These are phyloP conservation scores for Nevesoporus exiguus DNA, from an alignment of 768 basidiomycete genomes.

Conservation along the genomic window DNA sequence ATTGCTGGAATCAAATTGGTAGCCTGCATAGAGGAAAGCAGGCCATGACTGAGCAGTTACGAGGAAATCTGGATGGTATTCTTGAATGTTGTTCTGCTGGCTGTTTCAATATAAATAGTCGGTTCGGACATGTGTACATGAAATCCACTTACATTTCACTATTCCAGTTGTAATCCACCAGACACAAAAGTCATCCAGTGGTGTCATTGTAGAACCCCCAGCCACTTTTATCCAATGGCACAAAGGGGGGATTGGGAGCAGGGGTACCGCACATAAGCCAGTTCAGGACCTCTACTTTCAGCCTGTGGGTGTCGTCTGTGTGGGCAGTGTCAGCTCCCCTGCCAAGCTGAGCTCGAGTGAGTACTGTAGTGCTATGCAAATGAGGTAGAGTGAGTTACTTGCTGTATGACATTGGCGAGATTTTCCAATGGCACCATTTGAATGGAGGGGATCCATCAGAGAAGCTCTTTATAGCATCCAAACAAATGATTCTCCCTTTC, in stretches of 20 bases:
- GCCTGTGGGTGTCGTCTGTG: not conserved
- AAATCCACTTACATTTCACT: not conserved
- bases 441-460: too few species aligned
- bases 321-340: not conserved
- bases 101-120: not conserved
- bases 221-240: not conserved
- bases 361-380: too few species aligned
- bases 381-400: too few species aligned
- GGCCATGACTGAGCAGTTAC: not conserved
- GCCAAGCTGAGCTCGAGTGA: too few species aligned
- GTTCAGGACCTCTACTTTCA: not conserved
- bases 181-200: not conserved
- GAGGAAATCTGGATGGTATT: not conserved
- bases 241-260: not conserved
- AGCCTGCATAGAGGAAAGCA: not conserved
- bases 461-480: too few species aligned
- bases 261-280: not conserved
- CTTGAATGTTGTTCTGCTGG: not conserved
- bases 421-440: too few species aligned
- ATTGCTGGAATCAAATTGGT: not conserved
- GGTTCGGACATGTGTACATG: not conserved
- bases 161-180: not conserved
- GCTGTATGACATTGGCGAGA: too few species aligned
- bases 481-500: too few species aligned
- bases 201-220: not conserved